Evolutionary conservation across 257 asterid genomes (phyloP).

Genomic region (Mentha longifolia): DNA sequence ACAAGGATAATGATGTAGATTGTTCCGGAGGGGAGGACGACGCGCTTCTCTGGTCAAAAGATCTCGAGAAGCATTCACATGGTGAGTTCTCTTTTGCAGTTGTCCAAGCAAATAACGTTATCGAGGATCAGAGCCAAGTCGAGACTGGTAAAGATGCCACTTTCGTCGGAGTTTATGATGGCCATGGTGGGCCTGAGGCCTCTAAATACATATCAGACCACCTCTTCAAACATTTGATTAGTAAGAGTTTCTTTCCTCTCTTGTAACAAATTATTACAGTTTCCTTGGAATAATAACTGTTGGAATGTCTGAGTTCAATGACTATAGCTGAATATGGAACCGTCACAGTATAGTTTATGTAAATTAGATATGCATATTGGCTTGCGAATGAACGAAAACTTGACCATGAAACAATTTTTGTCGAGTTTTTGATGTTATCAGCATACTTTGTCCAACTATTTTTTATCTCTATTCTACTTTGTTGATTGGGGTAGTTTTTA

Average conservation of each 20-base stretch:
- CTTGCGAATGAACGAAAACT: neutral
- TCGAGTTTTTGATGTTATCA: neutral
- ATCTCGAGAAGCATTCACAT: conserved; percentile 63
- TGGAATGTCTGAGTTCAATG: neutral
- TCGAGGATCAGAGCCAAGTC: conserved; percentile 82
- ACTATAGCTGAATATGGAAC: neutral
- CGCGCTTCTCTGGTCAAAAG: conserved; percentile 60
- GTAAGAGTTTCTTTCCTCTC: conserved; percentile 45
- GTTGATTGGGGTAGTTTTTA: conserved; percentile 7
- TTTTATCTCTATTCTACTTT: conserved; percentile 8
- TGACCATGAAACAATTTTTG: neutral
- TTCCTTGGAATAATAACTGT: neutral
- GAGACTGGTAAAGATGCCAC: conserved; percentile 63
- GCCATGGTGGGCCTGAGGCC: conserved; percentile 84
- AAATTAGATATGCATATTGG: neutral
- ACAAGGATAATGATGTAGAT: conserved; percentile 56
- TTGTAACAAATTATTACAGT: neutral
- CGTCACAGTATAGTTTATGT: neutral
- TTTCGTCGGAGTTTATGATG: conserved; percentile 83
- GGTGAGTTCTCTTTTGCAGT: conserved; percentile 78
- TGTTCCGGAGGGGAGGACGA: conserved; percentile 48
- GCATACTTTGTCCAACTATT: neutral
- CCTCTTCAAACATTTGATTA: conserved; percentile 53
- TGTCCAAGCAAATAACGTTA: conserved; percentile 61
- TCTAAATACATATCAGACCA: conserved; percentile 54